A percentile compares a stretch with the other conserved stretches of the same genome.
phyloP scores from a whole-genome alignment of 176 grass and related monocot species.

The Elymus sibiricus region DNA sequence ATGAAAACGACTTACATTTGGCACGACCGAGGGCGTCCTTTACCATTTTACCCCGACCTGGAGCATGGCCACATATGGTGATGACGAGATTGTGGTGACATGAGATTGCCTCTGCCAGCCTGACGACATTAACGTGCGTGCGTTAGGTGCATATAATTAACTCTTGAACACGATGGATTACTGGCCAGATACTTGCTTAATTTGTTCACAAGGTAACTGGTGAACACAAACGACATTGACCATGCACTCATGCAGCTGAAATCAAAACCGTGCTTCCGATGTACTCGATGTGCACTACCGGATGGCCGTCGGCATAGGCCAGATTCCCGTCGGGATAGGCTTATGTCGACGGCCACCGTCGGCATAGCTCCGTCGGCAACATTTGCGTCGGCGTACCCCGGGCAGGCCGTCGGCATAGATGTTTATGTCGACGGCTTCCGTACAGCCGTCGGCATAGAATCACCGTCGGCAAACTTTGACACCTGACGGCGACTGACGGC shows the following conservation, averaged over 20 bases:
- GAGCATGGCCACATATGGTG: neutral
- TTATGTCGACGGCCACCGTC: no score
- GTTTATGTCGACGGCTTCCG: no score
- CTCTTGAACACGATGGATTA: neutral
- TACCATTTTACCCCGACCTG: neutral
- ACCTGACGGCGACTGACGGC: no score
- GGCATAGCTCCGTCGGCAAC: no score
- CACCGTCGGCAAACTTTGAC: no score
- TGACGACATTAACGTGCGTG: neutral
- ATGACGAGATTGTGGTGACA: conserved; percentile 1
- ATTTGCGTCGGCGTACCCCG: no score
- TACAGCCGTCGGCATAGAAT: no score
- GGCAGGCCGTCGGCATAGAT: no score
- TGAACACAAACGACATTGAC: neutral
- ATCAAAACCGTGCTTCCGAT: neutral
- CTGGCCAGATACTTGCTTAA: neutral
- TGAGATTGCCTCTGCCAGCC: neutral
- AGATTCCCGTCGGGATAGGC: no score
- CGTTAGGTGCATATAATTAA: neutral
- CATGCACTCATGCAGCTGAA: neutral
- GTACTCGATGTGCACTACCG: no score
- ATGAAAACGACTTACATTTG: neutral
- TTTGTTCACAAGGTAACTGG: neutral
- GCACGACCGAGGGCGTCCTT: neutral
- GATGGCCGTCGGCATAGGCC: no score